Evolutionary conservation across 805 yeast genomes (phyloP), one percentile per base, ranked within the genome.

Genomic region (Candida suzukii): DNA sequence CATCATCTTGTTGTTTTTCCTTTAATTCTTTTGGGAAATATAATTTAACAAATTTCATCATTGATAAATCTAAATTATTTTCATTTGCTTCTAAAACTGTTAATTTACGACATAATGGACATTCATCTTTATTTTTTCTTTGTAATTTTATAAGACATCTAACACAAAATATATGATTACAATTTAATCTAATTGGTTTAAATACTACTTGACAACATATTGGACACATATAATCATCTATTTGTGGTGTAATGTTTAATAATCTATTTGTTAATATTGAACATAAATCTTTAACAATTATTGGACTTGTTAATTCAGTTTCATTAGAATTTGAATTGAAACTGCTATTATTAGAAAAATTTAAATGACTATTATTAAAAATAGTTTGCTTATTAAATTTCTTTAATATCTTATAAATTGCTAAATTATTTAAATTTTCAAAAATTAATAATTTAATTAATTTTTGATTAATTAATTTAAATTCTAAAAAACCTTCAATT

Each of bases 211-310:
- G 69, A 56, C 75, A 72, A 54, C 93, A 83, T 10, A 83, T 76
- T 1, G 90, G 87, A 54, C 93, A 83, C 2, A 76, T 64, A 51
- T 82, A 83, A 55, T 84, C 91, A 38, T 83, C 90, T 4, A 84
- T 60, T 55, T 82, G 90, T 2, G 93, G 93, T 1, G 82, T 63
- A 2, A 83, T 58, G 24, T 71, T 68, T 29, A 83, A 57, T 16
- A 83, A 58, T 21, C 76, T 67, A 20, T 65, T 66, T 25, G 80
- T 72, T 27, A 83, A 76, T 24, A 80, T 68, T 29, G 61, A 68
- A 52, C 83, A 78, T 20, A 80, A 67, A 18, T 71, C 67, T 47
- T 70, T 72, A 70, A 61, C 42, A 71, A 74, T 42, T 68, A 70
- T 33, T 61, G 50, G 13, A 63, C 56, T 35, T 68, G 56, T 43